phyloP scores from a whole-genome alignment of 1,139 yeast species.

The Lodderomyces parapsilosis region DNA sequence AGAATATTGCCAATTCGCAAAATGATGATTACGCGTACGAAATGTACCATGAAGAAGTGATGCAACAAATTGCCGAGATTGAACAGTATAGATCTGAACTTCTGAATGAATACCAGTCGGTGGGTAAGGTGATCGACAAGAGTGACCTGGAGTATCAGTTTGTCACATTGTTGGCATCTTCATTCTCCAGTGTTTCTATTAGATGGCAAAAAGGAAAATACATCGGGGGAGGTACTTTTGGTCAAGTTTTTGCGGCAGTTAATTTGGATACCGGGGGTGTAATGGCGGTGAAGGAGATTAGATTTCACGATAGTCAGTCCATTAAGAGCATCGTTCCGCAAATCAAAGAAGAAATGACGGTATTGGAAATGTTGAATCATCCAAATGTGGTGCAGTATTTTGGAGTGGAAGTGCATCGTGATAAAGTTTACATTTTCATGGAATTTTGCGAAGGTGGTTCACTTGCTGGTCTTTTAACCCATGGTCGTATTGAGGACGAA shows the following conservation, averaged over 20 bases:
- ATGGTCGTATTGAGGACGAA: constrained; percentile 95
- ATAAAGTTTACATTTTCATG: constrained; percentile 93
- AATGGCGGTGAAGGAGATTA: constrained; percentile 94
- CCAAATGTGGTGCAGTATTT: constrained; percentile 95
- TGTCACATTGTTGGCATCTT: constrained; percentile 81
- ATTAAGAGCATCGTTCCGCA: constrained; percentile 84
- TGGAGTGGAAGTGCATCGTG: constrained; percentile 97
- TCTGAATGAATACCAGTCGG: constrained; percentile 51
- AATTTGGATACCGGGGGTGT: constrained; percentile 94
- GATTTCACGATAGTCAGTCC: constrained; percentile 85
- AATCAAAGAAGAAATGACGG: constrained; percentile 95
- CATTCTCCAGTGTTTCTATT: constrained; percentile 86
- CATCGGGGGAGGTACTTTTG: constrained; percentile 96
- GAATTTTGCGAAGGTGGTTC: constrained; percentile 98
- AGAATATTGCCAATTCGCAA: constrained; percentile 45
- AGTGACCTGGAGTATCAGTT: constrained; percentile 85
- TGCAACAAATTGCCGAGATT: constrained; percentile 57
- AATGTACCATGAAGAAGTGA: constrained; percentile 57
- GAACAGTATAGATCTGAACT: constrained; percentile 56
- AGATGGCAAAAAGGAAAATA: constrained; percentile 97
- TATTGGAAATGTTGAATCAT: constrained; percentile 88
- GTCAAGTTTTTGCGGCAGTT: constrained; percentile 88
- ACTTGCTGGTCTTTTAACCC: constrained; percentile 70
- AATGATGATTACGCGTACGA: constrained; percentile 62
- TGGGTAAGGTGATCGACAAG: constrained; percentile 89